These are phyloP conservation scores for Westerdykella aurantiaca DNA, from an alignment of 2,329 filamentous ascomycete species.

Conservation along the genomic window DNA sequence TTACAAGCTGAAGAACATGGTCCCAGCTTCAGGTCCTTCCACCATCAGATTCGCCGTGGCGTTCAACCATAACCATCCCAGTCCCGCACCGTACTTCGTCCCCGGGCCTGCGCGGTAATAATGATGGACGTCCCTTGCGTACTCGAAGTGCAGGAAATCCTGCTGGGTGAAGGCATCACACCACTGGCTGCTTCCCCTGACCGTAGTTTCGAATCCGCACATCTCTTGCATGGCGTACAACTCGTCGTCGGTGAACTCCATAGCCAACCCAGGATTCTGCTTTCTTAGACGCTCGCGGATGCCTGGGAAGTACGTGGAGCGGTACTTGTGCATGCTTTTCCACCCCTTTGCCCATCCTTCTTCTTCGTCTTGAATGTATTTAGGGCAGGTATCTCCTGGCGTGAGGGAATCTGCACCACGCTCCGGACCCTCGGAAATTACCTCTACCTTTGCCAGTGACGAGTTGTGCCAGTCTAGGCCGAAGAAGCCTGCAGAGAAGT, in stretches of 20 bases:
- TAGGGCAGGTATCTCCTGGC: constrained; percentile 45
- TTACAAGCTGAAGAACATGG: constrained; percentile 54
- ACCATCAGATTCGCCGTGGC: constrained; percentile 48
- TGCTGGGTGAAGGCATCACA: constrained; percentile 51
- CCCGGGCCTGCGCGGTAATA: constrained; percentile 56
- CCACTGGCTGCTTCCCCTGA: constrained; percentile 51
- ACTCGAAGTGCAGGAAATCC: constrained; percentile 53
- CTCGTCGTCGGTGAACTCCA: constrained; percentile 41
- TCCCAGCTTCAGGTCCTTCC: constrained; percentile 41
- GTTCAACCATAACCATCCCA: constrained; percentile 57
- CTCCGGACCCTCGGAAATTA: constrained; percentile 50
- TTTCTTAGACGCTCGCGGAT: constrained; percentile 43
- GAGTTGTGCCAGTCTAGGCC: constrained; percentile 44
- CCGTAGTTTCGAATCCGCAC: constrained; percentile 55
- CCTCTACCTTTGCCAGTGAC: constrained; percentile 36
- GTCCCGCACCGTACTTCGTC: constrained; percentile 47
- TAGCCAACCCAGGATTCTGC: constrained; percentile 38
- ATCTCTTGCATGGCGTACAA: constrained; percentile 57
- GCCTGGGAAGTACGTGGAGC: constrained; percentile 43
- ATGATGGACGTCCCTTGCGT: constrained; percentile 53
- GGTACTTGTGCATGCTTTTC: constrained; percentile 44
- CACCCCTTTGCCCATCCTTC: constrained; percentile 49
- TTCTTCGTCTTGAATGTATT: constrained; percentile 34
- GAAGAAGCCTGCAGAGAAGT: constrained; percentile 53
- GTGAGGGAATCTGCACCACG: constrained; percentile 52